These are phyloP conservation scores for Lentinula sp. DNA, from an alignment of 768 basidiomycete genomes.

Conservation along the genomic window DNA sequence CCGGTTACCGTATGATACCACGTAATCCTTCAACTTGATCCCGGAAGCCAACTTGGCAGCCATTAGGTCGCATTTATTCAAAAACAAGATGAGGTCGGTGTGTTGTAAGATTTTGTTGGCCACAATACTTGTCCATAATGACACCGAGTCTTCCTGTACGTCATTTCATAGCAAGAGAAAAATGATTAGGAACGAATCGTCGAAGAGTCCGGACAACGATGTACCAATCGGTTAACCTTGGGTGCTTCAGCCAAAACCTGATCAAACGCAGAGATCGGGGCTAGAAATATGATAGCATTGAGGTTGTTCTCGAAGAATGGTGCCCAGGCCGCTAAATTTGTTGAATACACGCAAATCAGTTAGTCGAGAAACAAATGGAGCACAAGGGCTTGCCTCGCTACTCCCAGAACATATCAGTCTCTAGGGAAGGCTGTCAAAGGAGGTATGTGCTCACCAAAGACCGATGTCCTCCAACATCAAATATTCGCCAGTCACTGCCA, in stretches of 20 bases:
- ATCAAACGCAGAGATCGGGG: conserved; percentile 67
- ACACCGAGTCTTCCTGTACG: conserved; percentile 65
- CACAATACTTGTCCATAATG: conserved; percentile 70
- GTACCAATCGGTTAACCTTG: conserved; percentile 54
- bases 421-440: neutral
- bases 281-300: conserved; percentile 67
- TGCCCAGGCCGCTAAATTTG: conserved; percentile 41
- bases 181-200: neutral
- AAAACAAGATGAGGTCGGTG: conserved; percentile 72
- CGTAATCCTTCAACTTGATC: conserved; percentile 57
- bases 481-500: conserved; percentile 38
- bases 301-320: conserved; percentile 61
- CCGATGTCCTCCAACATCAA: conserved; percentile 58
- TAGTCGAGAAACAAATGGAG: neutral
- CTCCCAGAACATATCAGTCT: neutral
- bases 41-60: conserved; percentile 60
- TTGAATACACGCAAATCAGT: neutral
- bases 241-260: conserved; percentile 64
- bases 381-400: conserved; percentile 1
- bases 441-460: conserved; percentile 39
- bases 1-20: conserved; percentile 64
- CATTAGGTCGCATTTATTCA: conserved; percentile 80
- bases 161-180: neutral
- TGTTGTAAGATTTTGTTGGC: conserved; percentile 63
- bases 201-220: conserved; percentile 6